Evolutionary conservation across 2,329 filamentous ascomycete species (phyloP).

Genomic region (Emergomyces pasteurianus): DNA sequence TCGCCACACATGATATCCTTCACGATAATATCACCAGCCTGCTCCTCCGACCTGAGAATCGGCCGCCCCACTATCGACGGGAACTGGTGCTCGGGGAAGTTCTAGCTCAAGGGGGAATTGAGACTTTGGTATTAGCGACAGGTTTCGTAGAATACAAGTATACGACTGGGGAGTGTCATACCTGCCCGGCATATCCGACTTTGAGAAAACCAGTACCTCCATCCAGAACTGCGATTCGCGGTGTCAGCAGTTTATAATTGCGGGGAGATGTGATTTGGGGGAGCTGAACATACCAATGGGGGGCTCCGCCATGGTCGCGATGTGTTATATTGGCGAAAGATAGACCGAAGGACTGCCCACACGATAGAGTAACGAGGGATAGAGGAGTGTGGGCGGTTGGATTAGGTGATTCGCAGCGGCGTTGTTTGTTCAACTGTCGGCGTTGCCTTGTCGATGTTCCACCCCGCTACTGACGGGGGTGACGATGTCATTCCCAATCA

Average conservation of each 20-base stretch:
- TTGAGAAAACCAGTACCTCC: constrained; percentile 99
- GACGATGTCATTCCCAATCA: not conserved
- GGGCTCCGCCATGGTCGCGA: constrained; percentile 34
- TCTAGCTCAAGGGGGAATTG: constrained; percentile 42
- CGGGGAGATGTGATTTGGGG: constrained; percentile 15
- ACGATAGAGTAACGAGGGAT: not conserved
- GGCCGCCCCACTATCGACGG: constrained; percentile 96
- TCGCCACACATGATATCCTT: constrained; percentile 99
- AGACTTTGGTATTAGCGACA: not conserved
- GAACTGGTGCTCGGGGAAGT: constrained; percentile 98
- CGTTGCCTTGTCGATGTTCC: not conserved
- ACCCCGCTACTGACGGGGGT: not conserved
- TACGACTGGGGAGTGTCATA: constrained; percentile 21
- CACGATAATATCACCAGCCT: constrained; percentile 59
- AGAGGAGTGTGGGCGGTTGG: not conserved
- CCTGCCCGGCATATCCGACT: constrained; percentile 91
- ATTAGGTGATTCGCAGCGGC: not conserved
- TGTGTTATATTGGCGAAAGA: not conserved
- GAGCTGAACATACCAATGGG: constrained; percentile 34
- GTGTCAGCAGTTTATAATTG: constrained; percentile 18
- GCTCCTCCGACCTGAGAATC: constrained; percentile 91
- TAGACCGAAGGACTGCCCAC: not conserved
- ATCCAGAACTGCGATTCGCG: constrained; percentile 66
- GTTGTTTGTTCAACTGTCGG: not conserved
- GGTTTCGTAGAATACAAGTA: constrained; percentile 1